Percentiles rank a stretch among this genome's conserved stretches.
These are phyloP conservation scores for Ophiocordyceps camponoti-saundersi DNA, from an alignment of 2,329 filamentous ascomycete species.

Conservation along the genomic window DNA sequence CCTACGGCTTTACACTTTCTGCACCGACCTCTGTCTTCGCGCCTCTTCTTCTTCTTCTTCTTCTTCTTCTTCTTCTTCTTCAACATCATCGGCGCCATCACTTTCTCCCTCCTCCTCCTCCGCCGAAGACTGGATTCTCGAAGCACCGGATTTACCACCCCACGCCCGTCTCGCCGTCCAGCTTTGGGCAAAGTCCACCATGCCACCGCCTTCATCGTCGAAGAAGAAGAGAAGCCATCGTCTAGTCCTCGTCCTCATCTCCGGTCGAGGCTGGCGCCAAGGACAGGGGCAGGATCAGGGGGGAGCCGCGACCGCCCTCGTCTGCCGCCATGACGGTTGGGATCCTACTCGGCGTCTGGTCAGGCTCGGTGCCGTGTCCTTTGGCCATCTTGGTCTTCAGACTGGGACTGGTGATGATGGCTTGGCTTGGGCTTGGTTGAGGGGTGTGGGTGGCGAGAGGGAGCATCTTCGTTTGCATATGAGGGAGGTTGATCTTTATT, in stretches of 20 bases:
- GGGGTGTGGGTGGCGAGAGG: background rate
- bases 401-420: too few species aligned
- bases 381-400: constrained; percentile 6
- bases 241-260: constrained; percentile 12
- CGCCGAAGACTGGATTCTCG: background rate
- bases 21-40: constrained; percentile 13
- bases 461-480: constrained; percentile 6
- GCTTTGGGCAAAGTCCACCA: constrained; percentile 6
- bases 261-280: constrained; percentile 13
- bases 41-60: background rate
- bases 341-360: constrained; percentile 11
- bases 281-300: background rate
- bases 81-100: too few species aligned
- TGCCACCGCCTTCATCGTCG: background rate
- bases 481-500: constrained; percentile 19
- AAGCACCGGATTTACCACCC: constrained; percentile 4
- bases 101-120: too few species aligned
- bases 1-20: constrained; percentile 16
- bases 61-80: too few species aligned
- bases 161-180: constrained; percentile 6
- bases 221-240: constrained; percentile 2
- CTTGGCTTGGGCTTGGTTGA: constrained; percentile 5
- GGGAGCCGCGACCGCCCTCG: constrained; percentile 11
- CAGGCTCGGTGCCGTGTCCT: constrained; percentile 13
- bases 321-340: constrained; percentile 13